Conservation (phyloP, 2,329 filamentous ascomycete genomes). For the Neonectria magnoliae region DNA sequence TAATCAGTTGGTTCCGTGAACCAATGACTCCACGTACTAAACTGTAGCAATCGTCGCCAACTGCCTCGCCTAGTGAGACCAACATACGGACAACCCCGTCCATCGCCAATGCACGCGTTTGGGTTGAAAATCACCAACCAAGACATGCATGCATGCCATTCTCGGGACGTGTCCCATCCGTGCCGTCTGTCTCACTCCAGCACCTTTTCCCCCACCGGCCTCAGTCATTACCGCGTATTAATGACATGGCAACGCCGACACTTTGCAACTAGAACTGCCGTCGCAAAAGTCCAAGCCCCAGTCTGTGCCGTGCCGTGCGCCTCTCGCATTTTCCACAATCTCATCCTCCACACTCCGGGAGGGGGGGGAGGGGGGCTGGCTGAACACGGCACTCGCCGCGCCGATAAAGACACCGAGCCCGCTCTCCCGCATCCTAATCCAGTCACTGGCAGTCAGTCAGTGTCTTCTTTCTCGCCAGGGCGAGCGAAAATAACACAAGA, state of each 20-base stretch:
- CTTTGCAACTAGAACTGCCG: neutral
- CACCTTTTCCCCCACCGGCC: neutral
- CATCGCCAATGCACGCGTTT: slow-evolving; percentile 4
- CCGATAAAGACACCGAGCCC: slow-evolving; percentile 22
- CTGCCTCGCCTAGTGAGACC: neutral
- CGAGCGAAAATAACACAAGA: neutral
- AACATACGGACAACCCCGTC: neutral
- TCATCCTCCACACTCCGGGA: neutral
- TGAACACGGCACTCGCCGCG: neutral
- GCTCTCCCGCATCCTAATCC: neutral
- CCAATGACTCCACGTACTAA: neutral
- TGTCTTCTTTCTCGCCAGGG: neutral
- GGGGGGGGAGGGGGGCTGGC: too few relatives aligned
- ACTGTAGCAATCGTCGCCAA: too few relatives aligned
- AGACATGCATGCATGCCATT: neutral
- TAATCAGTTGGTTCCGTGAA: neutral
- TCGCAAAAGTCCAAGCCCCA: neutral
- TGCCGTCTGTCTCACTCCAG: neutral
- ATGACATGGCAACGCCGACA: neutral
- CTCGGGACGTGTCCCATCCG: neutral
- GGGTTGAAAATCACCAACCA: neutral
- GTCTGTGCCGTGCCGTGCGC: neutral
- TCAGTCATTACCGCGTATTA: neutral
- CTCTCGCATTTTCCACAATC: slow-evolving; percentile 2
- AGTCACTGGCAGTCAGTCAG: too few relatives aligned